phyloP scores from a whole-genome alignment of 164 flowering plant genomes.

The Dillenia turbinata region DNA sequence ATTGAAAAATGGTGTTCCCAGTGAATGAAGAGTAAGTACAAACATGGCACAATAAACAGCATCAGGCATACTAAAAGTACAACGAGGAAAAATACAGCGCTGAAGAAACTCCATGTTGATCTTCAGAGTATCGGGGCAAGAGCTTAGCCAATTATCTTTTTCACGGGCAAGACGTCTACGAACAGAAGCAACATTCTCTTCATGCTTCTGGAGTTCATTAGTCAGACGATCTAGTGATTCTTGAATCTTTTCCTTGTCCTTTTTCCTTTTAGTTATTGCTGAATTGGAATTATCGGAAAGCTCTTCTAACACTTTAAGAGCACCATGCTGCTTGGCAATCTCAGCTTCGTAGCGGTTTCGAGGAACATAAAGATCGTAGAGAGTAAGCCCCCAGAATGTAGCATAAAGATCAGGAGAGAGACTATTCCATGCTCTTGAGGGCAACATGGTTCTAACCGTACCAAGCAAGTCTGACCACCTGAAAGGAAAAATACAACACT shows the following conservation, averaged over 20 bases:
- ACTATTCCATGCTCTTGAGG: slow-evolving; percentile 98
- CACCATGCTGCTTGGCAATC: slow-evolving; percentile 81
- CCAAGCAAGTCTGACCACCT: slow-evolving; percentile 96
- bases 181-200: slow-evolving; percentile 88
- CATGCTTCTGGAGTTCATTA: slow-evolving; percentile 75
- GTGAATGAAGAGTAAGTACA: slow-evolving; percentile 93
- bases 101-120: slow-evolving; percentile 99
- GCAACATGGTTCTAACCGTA: slow-evolving; percentile 77
- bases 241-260: slow-evolving; percentile 96
- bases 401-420: slow-evolving; percentile 98
- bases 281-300: slow-evolving; percentile 92
- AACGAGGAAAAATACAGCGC: slow-evolving; percentile 97
- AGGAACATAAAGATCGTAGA: slow-evolving; percentile 97
- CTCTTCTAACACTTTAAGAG: slow-evolving; percentile 94
- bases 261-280: slow-evolving; percentile 90
- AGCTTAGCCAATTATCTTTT: slow-evolving; percentile 94
- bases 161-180: slow-evolving; percentile 77
- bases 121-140: slow-evolving; percentile 95
- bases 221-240: slow-evolving; percentile 91
- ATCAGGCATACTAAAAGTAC: slow-evolving; percentile 97
- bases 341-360: slow-evolving; percentile 84
- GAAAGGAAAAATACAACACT: slow-evolving; percentile 19
- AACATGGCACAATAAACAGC: slow-evolving; percentile 97
- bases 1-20: slow-evolving; percentile 96
- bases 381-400: slow-evolving; percentile 97